Evolutionary conservation across 331 rosid genomes (phyloP), one percentile per base, ranked within the genome.

Genomic region (Prunus yedoensis): DNA sequence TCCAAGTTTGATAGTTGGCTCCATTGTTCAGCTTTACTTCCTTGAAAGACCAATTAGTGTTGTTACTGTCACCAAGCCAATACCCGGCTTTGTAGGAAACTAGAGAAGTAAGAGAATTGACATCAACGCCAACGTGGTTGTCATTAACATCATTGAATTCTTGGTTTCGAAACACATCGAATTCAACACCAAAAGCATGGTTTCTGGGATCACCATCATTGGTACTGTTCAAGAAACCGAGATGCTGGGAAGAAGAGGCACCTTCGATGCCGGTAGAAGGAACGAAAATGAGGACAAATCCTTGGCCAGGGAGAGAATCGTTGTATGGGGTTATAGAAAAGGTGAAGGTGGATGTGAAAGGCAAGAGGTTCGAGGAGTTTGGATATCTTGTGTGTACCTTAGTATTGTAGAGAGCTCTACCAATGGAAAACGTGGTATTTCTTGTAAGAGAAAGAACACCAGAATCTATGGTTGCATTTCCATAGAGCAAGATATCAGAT

Each of bases 1-100:
- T 79, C 96, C 97, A 92, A 82, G 83, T 96, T 69, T 85, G 92
- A 65, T 88, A 90, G 57, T 77, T 90, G 38, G 70, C 87, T 18
- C 93, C 96, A 50, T 45, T 52, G 66, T 84, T 92, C 17, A 90
- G 85, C 76, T 4, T n/a, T 84, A 89, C 56, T 20, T 82, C 74
- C 79, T 87, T 8, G 69, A 92, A 89, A 17, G 80, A 27, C 57
- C 67, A 14, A 7, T 47, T 58, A 30, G 49, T 73, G 16, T 27
- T 73, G 77, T 46, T 74, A 28, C n/a, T 73, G 30, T 30, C 80
- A 16, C 20, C 69, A 38, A 62, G 17, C 96, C 97, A 92, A 60
- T 70, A 88, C 15, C 93, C 96, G 2, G 91, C 91, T 20, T 49
- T 74, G 69, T 77, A 66, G 0, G 92, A 68, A 2, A 8, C 75